phyloP scores from a whole-genome alignment of 306 rosid genomes.

The Prunus campanulata region DNA sequence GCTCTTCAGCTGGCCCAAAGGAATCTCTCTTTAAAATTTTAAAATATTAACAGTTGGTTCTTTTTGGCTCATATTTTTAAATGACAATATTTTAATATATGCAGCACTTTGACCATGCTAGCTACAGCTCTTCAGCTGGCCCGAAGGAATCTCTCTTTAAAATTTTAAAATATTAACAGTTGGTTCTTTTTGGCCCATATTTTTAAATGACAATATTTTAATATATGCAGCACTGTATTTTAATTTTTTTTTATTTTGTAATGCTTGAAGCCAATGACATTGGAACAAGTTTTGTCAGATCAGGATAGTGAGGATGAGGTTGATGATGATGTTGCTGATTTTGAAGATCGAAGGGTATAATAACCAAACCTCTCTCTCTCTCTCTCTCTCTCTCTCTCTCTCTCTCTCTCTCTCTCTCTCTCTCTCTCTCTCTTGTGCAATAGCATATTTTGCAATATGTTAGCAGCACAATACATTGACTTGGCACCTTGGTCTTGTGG shows the following conservation, averaged over 20 bases:
- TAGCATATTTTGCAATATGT: constrained; percentile 8
- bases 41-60: not conserved
- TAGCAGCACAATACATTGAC: not conserved
- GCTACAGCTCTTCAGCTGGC: not conserved
- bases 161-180: too few species aligned
- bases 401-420: not conserved
- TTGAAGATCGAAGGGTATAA: constrained; percentile 71
- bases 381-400: too few species aligned
- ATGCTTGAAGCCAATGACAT: constrained; percentile 66
- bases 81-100: not conserved
- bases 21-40: not conserved
- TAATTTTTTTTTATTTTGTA: constrained; percentile 1
- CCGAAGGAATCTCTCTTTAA: not conserved
- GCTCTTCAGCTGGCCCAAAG: not conserved
- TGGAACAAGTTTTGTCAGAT: constrained; percentile 61
- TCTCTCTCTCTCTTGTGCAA: not conserved
- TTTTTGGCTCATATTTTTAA: not conserved
- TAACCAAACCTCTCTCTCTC: constrained; percentile 4
- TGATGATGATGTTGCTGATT: constrained; percentile 65
- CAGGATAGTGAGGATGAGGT: constrained; percentile 88
- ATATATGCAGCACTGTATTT: not conserved
- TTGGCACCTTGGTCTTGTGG: not conserved
- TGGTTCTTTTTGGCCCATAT: not conserved
- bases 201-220: not conserved
- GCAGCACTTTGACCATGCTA: not conserved